phyloP scores from a whole-genome alignment of 2,329 filamentous ascomycete species.

The Amylocarpus encephaloides region DNA sequence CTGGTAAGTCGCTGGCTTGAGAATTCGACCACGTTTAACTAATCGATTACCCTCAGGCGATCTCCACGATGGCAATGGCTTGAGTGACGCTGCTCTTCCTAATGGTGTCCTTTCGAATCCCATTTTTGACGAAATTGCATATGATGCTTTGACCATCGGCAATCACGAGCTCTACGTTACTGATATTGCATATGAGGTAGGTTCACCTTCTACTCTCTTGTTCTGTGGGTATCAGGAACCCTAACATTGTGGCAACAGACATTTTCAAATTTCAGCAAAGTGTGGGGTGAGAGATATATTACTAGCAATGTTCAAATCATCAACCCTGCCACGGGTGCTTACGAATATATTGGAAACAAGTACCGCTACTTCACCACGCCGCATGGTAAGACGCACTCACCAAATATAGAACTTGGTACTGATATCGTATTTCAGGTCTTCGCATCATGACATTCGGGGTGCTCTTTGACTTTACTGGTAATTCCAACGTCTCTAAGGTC shows the following conservation, averaged over 20 bases:
- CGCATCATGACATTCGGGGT: conserved; percentile 58
- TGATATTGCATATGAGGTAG: conserved; percentile 43
- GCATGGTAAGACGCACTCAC: conserved; percentile 49
- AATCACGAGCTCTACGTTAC: conserved; percentile 91
- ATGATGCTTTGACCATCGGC: conserved; percentile 74
- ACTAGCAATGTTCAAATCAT: conserved; percentile 88
- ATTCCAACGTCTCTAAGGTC: conserved; percentile 83
- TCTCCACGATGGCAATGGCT: conserved; percentile 82
- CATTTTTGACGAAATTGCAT: conserved; percentile 71
- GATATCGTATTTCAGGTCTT: conserved; percentile 11
- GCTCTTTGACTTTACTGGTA: conserved; percentile 83
- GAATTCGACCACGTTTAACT: not conserved
- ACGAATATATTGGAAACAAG: conserved; percentile 68
- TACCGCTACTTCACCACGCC: conserved; percentile 88
- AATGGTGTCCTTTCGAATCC: conserved; percentile 84
- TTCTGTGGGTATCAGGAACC: not conserved
- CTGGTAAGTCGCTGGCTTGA: conserved; percentile 42
- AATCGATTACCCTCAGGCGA: conserved; percentile 39
- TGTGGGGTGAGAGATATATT: conserved; percentile 66
- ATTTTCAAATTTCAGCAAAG: conserved; percentile 72
- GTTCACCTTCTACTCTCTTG: not conserved
- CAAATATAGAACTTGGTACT: not conserved
- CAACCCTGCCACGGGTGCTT: conserved; percentile 61
- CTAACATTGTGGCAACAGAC: conserved; percentile 10
- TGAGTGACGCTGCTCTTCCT: conserved; percentile 84